A percentile compares a stretch with the other conserved stretches of the same genome.
Conservation (phyloP, 2,329 filamentous ascomycete genomes). For the Neonectria magnoliae region DNA sequence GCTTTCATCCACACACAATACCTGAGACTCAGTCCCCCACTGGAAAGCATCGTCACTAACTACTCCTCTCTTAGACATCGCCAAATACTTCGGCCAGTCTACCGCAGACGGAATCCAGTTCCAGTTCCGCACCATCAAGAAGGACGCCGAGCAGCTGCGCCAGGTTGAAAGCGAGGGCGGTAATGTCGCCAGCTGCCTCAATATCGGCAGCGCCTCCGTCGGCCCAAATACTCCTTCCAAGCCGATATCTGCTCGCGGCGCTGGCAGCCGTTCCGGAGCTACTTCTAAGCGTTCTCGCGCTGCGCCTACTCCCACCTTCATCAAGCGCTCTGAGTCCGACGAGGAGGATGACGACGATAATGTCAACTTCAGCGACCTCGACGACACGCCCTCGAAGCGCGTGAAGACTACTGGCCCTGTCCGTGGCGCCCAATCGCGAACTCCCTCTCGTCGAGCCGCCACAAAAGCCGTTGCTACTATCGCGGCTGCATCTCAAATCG, state of each 20-base stretch:
- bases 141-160: slow-evolving; percentile 60
- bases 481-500: slow-evolving; percentile 43
- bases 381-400: slow-evolving; percentile 52
- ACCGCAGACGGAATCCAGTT: slow-evolving; percentile 68
- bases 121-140: slow-evolving; percentile 67
- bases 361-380: slow-evolving; percentile 45
- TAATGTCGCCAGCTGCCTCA: slow-evolving; percentile 56
- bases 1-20: slow-evolving; percentile 1
- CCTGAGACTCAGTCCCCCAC: background rate
- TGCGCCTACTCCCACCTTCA: slow-evolving; percentile 25
- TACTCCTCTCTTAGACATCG: slow-evolving; percentile 58
- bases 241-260: slow-evolving; percentile 31
- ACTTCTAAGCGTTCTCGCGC: slow-evolving; percentile 40
- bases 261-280: slow-evolving; percentile 40
- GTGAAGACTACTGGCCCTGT: slow-evolving; percentile 37
- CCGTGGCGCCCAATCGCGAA: slow-evolving; percentile 38
- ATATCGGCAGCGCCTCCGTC: slow-evolving; percentile 38
- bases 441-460: slow-evolving; percentile 47
- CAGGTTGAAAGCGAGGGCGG: slow-evolving; percentile 55
- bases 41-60: slow-evolving; percentile 8
- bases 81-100: slow-evolving; percentile 68
- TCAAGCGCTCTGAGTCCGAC: slow-evolving; percentile 43
- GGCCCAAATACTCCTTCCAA: slow-evolving; percentile 46
- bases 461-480: slow-evolving; percentile 48
- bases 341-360: slow-evolving; percentile 45